These are phyloP conservation scores for Trametes sanguinea DNA, from an alignment of 768 basidiomycete genomes.

Conservation along the genomic window DNA sequence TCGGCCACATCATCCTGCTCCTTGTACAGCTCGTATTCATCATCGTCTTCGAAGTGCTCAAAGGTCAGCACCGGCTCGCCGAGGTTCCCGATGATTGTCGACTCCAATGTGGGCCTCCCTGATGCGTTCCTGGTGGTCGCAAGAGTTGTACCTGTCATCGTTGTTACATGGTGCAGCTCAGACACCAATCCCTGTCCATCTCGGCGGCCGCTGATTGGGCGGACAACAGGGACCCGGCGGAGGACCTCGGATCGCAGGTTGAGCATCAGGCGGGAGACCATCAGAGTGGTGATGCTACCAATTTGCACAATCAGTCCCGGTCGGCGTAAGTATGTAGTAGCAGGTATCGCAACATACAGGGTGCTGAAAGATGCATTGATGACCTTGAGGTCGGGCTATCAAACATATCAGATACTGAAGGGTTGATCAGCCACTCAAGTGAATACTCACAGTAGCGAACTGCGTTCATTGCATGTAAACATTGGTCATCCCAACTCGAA, in stretches of 20 bases:
- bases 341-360: conserved; percentile 15
- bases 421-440: too few relatives aligned
- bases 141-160: background rate
- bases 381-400: conserved; percentile 29
- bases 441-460: conserved; percentile 1
- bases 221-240: conserved; percentile 14
- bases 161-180: conserved; percentile 1
- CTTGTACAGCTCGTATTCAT: conserved; percentile 42
- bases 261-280: conserved; percentile 29
- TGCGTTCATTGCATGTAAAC: background rate
- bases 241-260: conserved; percentile 24
- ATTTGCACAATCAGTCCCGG: background rate
- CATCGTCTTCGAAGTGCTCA: conserved; percentile 62
- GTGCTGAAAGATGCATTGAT: conserved; percentile 33
- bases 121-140: background rate
- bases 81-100: conserved; percentile 26
- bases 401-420: background rate
- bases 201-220: background rate
- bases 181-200: background rate
- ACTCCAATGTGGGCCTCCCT: conserved; percentile 10
- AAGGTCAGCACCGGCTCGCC: conserved; percentile 22
- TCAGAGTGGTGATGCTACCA: conserved; percentile 24
- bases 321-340: too few relatives aligned
- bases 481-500: background rate
- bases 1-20: background rate